Percentiles rank a stretch among this genome's conserved stretches.
Conservation (phyloP, 2,329 filamentous ascomycete genomes). For the Falciphora oryzae region DNA sequence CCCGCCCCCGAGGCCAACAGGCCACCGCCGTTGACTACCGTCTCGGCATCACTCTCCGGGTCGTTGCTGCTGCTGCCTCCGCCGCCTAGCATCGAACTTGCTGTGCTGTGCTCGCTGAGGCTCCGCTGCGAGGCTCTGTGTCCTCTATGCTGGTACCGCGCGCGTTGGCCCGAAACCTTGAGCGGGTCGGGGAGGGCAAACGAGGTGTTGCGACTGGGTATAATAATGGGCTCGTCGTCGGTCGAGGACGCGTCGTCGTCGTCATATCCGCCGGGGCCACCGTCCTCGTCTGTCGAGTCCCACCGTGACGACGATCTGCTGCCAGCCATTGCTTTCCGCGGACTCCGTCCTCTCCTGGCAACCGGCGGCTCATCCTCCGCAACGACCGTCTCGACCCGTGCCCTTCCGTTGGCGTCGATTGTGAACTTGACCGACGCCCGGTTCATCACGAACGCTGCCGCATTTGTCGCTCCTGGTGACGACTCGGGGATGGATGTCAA, state of each 20-base stretch:
- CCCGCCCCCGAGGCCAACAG: constrained; percentile 27
- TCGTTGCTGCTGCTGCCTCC: constrained; percentile 25
- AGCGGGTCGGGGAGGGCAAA: constrained; percentile 51
- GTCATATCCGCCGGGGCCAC: constrained; percentile 38
- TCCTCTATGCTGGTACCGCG: constrained; percentile 38
- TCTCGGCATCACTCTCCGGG: constrained; percentile 52
- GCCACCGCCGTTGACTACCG: constrained; percentile 42
- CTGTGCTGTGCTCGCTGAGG: constrained; percentile 42
- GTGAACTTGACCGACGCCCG: constrained; percentile 56
- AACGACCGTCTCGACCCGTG: constrained; percentile 46
- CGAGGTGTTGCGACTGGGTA: constrained; percentile 54
- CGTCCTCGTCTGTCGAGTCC: constrained; percentile 41
- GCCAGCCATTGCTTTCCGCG: neutral
- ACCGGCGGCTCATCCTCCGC: constrained; percentile 25
- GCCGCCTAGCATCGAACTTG: neutral
- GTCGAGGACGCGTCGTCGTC: constrained; percentile 49
- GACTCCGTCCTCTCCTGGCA: constrained; percentile 13
- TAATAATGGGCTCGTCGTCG: constrained; percentile 60
- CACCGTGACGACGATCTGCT: constrained; percentile 18
- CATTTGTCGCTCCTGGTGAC: constrained; percentile 13
- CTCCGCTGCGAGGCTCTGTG: constrained; percentile 31
- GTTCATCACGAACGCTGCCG: constrained; percentile 26
- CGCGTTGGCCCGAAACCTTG: constrained; percentile 37
- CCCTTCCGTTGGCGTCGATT: constrained; percentile 56
- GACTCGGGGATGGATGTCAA: constrained; percentile 54